phyloP scores from a whole-genome alignment of 495 filamentous ascomycete species.

The Talaromyces nanjingensis region DNA sequence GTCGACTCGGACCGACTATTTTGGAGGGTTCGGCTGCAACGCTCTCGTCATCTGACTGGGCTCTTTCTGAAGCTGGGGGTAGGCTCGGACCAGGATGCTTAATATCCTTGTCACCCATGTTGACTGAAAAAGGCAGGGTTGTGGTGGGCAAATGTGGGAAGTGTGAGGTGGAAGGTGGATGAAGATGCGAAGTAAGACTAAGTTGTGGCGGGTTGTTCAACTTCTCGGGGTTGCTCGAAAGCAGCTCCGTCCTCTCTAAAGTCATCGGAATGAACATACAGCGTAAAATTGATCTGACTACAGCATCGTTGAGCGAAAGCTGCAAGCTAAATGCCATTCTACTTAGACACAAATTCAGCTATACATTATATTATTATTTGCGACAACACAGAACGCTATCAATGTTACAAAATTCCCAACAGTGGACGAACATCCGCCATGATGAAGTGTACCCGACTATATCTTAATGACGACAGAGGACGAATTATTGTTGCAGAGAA shows the following conservation, averaged over 20 bases:
- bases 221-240: not conserved
- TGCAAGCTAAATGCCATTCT: not conserved
- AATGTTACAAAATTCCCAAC: not conserved
- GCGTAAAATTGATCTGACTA: no score
- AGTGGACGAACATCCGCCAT: not conserved
- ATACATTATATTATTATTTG: not conserved
- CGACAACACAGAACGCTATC: not conserved
- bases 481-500: not conserved
- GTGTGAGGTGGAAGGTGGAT: not conserved
- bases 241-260: not conserved
- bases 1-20: conserved; percentile 1
- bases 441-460: not conserved
- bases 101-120: not conserved
- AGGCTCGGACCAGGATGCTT: not conserved
- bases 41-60: not conserved
- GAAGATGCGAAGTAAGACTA: not conserved
- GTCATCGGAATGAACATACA: no score
- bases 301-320: not conserved
- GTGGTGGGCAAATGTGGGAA: not conserved
- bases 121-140: not conserved
- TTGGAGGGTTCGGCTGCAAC: not conserved
- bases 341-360: not conserved
- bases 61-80: not conserved
- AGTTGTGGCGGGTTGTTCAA: not conserved
- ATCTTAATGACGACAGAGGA: not conserved